Evolutionary conservation across 345 rosid genomes (phyloP).

Genomic region (Durio zibethinus): DNA sequence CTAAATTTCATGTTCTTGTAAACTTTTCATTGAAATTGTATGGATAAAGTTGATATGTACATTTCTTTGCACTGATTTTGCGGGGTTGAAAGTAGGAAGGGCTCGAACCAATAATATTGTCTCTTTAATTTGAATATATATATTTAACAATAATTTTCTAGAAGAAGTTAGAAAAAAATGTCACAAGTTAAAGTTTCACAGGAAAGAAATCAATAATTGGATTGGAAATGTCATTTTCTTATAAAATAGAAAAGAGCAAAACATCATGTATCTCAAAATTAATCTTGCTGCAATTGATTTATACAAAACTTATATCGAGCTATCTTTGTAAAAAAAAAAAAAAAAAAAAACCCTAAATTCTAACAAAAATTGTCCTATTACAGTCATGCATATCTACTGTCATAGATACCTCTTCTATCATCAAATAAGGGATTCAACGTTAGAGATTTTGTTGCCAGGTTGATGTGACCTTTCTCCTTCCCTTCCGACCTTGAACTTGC

Average conservation of each 20-base stretch:
- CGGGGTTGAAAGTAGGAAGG: conserved; percentile 6
- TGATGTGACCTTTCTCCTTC: conserved; percentile 31
- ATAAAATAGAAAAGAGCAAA: neutral
- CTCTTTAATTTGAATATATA: neutral
- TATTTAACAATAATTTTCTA: neutral
- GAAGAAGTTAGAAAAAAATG: neutral
- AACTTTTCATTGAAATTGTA: neutral
- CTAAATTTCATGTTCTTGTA: neutral
- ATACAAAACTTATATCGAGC: too few relatives aligned
- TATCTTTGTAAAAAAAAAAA: too few relatives aligned
- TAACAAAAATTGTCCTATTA: conserved; percentile 16
- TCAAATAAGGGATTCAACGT: conserved; percentile 24
- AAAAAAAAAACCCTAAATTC: too few relatives aligned
- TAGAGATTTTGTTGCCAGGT: conserved; percentile 40
- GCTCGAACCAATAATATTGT: neutral
- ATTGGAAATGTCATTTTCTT: neutral
- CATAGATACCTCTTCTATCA: neutral
- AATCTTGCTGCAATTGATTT: too few relatives aligned
- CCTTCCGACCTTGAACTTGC: conserved; percentile 19
- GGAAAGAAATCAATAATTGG: neutral
- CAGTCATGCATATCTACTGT: conserved; percentile 7
- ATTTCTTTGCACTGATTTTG: conserved; percentile 29
- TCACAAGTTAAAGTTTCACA: too few relatives aligned
- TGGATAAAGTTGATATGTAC: neutral
- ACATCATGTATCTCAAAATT: too few relatives aligned